Evolutionary conservation across 1,284 basidiomycete genomes (phyloP).

Genomic region (Malassezia psittaci): DNA sequence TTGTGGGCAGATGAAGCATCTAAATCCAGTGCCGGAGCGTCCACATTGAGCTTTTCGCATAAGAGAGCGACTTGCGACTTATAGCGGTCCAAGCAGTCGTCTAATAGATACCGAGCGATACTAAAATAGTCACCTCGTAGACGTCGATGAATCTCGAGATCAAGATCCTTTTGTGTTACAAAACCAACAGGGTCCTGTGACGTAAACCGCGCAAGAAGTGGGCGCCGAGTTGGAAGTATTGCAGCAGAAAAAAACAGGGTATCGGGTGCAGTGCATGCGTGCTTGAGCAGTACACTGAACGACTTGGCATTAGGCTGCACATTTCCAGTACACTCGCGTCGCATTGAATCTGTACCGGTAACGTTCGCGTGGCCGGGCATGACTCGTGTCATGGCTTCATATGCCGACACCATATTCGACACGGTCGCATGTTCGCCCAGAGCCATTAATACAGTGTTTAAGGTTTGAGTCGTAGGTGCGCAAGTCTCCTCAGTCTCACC

Average conservation of each 20-base stretch:
- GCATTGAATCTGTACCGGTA: neutral
- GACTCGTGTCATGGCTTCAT: conserved; percentile 34
- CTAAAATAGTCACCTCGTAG: conserved; percentile 18
- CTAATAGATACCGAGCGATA: conserved; percentile 15
- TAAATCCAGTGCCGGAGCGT: neutral
- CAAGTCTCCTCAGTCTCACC: neutral
- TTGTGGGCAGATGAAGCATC: neutral
- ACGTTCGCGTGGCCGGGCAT: conserved; percentile 10
- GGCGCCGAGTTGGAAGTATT: conserved; percentile 1
- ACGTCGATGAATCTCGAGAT: conserved; percentile 23
- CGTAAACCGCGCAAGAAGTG: conserved; percentile 1
- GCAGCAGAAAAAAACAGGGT: conserved; percentile 28
- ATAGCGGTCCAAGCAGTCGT: conserved; percentile 13
- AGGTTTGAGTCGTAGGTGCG: conserved; percentile 28
- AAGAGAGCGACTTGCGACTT: conserved; percentile 12
- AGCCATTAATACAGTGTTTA: conserved; percentile 43
- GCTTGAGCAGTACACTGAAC: conserved; percentile 26
- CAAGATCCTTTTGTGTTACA: conserved; percentile 19
- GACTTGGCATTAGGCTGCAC: conserved; percentile 33
- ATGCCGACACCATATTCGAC: conserved; percentile 40
- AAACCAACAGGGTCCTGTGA: conserved; percentile 13
- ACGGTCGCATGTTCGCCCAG: conserved; percentile 41
- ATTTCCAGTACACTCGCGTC: neutral
- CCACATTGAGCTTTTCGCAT: neutral
- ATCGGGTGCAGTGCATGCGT: conserved; percentile 29